These are phyloP conservation scores for Boletus insuetus DNA, from an alignment of 768 basidiomycete species.

Conservation along the genomic window DNA sequence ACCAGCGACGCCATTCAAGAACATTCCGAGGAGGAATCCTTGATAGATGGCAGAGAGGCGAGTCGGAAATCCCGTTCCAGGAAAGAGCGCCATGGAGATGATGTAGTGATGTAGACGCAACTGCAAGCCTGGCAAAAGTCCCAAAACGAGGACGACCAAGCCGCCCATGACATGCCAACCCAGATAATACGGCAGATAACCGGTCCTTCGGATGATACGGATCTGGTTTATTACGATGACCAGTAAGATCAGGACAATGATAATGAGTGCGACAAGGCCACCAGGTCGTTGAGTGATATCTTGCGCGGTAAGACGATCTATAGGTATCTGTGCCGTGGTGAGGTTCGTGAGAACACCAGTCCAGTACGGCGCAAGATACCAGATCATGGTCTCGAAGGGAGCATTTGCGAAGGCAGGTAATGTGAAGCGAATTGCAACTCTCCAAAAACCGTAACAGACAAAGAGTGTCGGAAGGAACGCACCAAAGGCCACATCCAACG, in stretches of 20 bases:
- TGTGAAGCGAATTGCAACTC: slow-evolving; percentile 69
- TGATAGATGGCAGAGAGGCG: slow-evolving; percentile 77
- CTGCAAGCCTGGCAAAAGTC: slow-evolving; percentile 63
- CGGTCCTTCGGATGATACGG: slow-evolving; percentile 80
- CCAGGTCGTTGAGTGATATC: slow-evolving; percentile 67
- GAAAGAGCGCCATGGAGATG: slow-evolving; percentile 68
- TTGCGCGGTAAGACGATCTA: slow-evolving; percentile 67
- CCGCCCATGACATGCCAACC: slow-evolving; percentile 72
- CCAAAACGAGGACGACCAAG: slow-evolving; percentile 61
- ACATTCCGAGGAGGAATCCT: slow-evolving; percentile 79
- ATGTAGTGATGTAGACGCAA: slow-evolving; percentile 85
- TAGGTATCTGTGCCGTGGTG: slow-evolving; percentile 68
- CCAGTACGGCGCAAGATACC: slow-evolving; percentile 80
- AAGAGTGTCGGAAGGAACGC: slow-evolving; percentile 78
- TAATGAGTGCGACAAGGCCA: slow-evolving; percentile 62
- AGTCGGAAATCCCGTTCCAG: slow-evolving; percentile 80
- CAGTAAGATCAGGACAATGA: slow-evolving; percentile 62
- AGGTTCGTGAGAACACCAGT: slow-evolving; percentile 73
- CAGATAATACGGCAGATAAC: slow-evolving; percentile 76
- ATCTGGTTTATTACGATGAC: slow-evolving; percentile 69
- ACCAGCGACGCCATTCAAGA: slow-evolving; percentile 74
- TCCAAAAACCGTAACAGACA: slow-evolving; percentile 78
- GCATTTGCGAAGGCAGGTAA: slow-evolving; percentile 64
- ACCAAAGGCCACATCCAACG: slow-evolving; percentile 67
- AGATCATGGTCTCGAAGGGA: slow-evolving; percentile 70